Conservation (phyloP, 352 stramenopile genomes). For the Discostella stelligera region DNA sequence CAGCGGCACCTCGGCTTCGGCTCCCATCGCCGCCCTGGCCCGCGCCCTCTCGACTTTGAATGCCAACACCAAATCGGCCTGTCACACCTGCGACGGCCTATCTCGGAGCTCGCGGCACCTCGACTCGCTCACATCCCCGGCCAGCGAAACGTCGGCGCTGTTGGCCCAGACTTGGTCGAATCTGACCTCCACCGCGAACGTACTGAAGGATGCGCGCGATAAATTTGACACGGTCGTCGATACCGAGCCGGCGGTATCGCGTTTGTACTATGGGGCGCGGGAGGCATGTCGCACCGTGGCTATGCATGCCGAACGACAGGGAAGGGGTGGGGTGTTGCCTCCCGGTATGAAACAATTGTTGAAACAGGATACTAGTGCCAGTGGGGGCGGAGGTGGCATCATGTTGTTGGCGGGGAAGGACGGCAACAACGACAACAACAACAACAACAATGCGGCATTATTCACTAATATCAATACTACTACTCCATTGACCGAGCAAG, state of each 20-base stretch:
- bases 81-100: constrained; percentile 61
- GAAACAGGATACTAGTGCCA: background rate
- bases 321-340: constrained; percentile 34
- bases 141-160: constrained; percentile 67
- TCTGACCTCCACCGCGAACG: constrained; percentile 47
- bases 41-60: constrained; percentile 59
- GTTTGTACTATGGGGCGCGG: constrained; percentile 58
- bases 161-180: constrained; percentile 63
- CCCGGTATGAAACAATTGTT: constrained; percentile 28
- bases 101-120: constrained; percentile 62
- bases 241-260: constrained; percentile 68
- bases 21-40: constrained; percentile 48
- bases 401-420: no score
- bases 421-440: background rate
- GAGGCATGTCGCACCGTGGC: constrained; percentile 38
- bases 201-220: constrained; percentile 72
- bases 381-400: background rate
- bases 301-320: constrained; percentile 40
- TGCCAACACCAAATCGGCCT: constrained; percentile 49
- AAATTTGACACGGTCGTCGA: constrained; percentile 80
- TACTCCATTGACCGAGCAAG: constrained; percentile 62
- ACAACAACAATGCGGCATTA: background rate
- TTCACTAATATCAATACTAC: constrained; percentile 25
- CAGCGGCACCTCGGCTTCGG: constrained; percentile 11
- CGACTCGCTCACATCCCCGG: constrained; percentile 71